Percentiles rank a stretch among this genome's conserved stretches.
Evolutionary conservation across 352 stramenopile genomes (phyloP).

Genomic region (Halophytophthora batemanensis): DNA sequence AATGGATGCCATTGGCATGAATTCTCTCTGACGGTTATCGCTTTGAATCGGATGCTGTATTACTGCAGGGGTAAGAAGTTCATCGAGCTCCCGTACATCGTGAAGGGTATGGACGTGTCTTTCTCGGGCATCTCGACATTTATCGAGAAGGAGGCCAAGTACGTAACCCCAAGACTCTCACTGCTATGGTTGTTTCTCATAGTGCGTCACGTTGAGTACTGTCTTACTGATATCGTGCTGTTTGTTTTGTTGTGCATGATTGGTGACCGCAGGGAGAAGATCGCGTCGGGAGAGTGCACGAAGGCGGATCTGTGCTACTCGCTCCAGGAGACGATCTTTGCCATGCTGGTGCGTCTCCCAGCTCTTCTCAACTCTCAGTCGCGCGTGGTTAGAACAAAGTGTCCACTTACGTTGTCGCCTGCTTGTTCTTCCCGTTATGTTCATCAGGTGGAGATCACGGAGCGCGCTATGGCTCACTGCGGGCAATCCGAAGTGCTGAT

Average conservation of each 20-base stretch:
- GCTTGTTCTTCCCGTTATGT: not conserved
- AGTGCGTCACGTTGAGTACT: not conserved
- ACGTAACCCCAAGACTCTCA: conserved; percentile 2
- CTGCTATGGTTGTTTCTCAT: not conserved
- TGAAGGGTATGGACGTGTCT: conserved; percentile 99
- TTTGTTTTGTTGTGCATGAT: not conserved
- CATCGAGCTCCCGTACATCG: conserved; percentile 97
- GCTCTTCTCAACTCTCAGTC: not conserved
- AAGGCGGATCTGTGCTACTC: conserved; percentile 98
- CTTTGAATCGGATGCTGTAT: not conserved
- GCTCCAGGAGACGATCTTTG: conserved; percentile 99
- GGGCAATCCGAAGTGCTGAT: conserved; percentile 97
- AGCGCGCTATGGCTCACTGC: conserved; percentile 99
- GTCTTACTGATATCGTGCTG: conserved; percentile 1
- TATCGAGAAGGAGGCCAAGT: conserved; percentile 93
- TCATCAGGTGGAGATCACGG: conserved; percentile 96
- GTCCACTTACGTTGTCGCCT: no score
- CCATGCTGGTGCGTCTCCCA: conserved; percentile 91
- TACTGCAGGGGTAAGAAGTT: conserved; percentile 78
- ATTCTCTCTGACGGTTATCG: conserved; percentile 5
- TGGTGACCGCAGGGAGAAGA: conserved; percentile 54
- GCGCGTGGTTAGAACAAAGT: no score
- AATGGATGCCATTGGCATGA: not conserved
- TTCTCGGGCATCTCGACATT: conserved; percentile 98
- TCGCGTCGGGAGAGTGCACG: conserved; percentile 87